Evolutionary conservation across 192 early-diverging fungal genomes (phyloP).

Genomic region (Entomortierella chlamydospora): DNA sequence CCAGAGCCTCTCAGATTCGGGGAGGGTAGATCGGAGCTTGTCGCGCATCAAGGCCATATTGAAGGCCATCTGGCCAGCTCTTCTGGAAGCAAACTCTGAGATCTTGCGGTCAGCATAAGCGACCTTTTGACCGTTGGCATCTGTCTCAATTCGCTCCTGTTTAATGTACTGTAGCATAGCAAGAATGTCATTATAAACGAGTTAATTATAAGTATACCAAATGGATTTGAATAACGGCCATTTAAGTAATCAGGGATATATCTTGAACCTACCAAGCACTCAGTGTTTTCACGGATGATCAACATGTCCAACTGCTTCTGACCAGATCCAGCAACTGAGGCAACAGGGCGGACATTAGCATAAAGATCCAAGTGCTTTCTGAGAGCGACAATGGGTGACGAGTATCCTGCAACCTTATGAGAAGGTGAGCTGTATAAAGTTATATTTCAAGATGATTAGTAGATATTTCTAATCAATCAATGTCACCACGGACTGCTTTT

Average conservation of each 20-base stretch:
- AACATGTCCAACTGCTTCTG: slow-evolving; percentile 92
- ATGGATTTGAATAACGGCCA: no score
- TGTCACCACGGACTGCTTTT: slow-evolving; percentile 53
- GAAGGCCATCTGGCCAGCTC: slow-evolving; percentile 93
- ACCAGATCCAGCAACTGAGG: slow-evolving; percentile 67
- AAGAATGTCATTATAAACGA: no score
- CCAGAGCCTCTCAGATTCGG: slow-evolving; percentile 72
- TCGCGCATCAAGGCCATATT: slow-evolving; percentile 89
- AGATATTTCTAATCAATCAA: background rate
- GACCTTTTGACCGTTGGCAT: slow-evolving; percentile 72
- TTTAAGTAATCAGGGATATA: no score
- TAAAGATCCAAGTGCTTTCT: slow-evolving; percentile 96
- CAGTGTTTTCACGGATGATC: slow-evolving; percentile 98
- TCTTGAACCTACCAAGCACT: slow-evolving; percentile 83
- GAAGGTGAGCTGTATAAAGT: slow-evolving; percentile 84
- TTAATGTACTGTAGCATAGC: slow-evolving; percentile 79
- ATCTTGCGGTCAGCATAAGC: slow-evolving; percentile 93
- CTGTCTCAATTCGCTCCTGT: slow-evolving; percentile 74
- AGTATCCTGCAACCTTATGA: slow-evolving; percentile 98
- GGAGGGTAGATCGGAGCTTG: slow-evolving; percentile 68
- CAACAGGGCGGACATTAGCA: slow-evolving; percentile 96
- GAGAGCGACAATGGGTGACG: slow-evolving; percentile 96
- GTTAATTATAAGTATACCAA: no score
- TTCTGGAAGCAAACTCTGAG: slow-evolving; percentile 86
- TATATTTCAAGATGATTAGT: no score